Base-by-base conservation (phyloP, 495 filamentous ascomycete species). In the Penicillium silybi region DNA sequence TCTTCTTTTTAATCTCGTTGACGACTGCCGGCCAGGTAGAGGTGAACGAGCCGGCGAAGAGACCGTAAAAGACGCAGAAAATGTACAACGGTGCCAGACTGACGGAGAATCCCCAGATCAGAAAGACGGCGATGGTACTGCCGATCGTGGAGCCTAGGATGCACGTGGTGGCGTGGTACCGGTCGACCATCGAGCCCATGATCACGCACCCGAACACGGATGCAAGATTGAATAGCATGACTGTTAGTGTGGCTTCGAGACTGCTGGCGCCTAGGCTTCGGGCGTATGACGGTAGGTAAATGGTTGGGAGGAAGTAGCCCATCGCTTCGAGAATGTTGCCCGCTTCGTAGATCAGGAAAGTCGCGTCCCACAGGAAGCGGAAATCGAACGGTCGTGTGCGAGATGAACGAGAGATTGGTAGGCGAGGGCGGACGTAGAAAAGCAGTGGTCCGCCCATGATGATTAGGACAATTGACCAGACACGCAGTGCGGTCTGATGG, bases 71-170 rank as follows among this genome's bases (percentile, higher is more conserved):
- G 10, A 88, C 53, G 26, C 72, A 75, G 52, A 88, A 88, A 11
- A 80, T 48, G 47, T 80, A 82, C 20, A 88, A 62, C 19, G 78
- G 67, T 0, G 80, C 60, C 10, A 85, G 49, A 5, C 65, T 71
- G 0, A 63, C 66, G 0, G 82, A 69, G 15, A 88, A 64, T 0
- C 84, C 85, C 85, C 86, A 88, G 38, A 87, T 58, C n/a, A 87
- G 18, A 54, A 88, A 84, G 0, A 85, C 77, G 0, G 77, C 70
- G 9, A 81, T 25, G 4, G 78, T 70, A 11, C 79, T 73, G 1
- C 82, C 84, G 6, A 78, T 44, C 1, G 80, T 75, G 0, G 78
- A 80, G 1, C 80, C 49, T 2, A 84, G 58, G 34, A 87, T 73
- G 41, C 77, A 79, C 1, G 69, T 82, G 0, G 80, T 79, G 15